phyloP scores from a whole-genome alignment of 352 stramenopile species.

The Globisporangium nodosum region DNA sequence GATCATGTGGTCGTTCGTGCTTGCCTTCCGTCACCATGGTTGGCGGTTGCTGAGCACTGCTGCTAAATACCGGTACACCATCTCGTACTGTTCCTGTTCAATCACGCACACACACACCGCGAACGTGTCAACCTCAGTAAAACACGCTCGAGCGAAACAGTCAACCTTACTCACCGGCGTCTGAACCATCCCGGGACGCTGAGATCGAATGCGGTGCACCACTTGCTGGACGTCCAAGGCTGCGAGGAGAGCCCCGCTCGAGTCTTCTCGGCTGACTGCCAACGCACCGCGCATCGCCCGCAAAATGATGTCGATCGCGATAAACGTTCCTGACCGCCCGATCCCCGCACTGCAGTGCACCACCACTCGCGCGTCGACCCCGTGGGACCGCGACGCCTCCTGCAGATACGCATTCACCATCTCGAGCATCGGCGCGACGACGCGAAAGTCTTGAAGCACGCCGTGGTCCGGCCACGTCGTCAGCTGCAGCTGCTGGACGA shows the following conservation, averaged over 20 bases:
- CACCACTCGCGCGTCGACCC: constrained; percentile 32
- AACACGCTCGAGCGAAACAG: background rate
- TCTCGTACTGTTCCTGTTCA: constrained; percentile 73
- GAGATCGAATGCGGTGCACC: constrained; percentile 53
- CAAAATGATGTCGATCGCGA: constrained; percentile 77
- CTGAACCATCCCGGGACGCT: constrained; percentile 82
- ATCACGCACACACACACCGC: constrained; percentile 4
- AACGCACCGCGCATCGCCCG: constrained; percentile 41
- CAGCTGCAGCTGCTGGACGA: constrained; percentile 69
- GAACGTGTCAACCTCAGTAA: too few species aligned
- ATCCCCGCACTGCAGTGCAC: constrained; percentile 83
- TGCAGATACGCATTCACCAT: constrained; percentile 46
- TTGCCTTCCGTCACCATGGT: constrained; percentile 34
- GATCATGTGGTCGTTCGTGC: too few species aligned
- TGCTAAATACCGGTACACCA: constrained; percentile 82
- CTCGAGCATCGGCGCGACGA: constrained; percentile 70
- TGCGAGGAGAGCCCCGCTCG: constrained; percentile 16
- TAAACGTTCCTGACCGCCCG: constrained; percentile 76
- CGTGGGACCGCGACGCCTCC: constrained; percentile 18
- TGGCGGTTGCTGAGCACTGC: constrained; percentile 45
- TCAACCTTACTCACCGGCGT: constrained; percentile 27
- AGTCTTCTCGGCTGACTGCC: constrained; percentile 12
- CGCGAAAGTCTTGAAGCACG: constrained; percentile 61
- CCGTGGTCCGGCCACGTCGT: constrained; percentile 79
- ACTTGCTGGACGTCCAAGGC: constrained; percentile 48